Evolutionary conservation across 176 grass and related monocot genomes (phyloP).

Genomic region (Puya raimondii): DNA sequence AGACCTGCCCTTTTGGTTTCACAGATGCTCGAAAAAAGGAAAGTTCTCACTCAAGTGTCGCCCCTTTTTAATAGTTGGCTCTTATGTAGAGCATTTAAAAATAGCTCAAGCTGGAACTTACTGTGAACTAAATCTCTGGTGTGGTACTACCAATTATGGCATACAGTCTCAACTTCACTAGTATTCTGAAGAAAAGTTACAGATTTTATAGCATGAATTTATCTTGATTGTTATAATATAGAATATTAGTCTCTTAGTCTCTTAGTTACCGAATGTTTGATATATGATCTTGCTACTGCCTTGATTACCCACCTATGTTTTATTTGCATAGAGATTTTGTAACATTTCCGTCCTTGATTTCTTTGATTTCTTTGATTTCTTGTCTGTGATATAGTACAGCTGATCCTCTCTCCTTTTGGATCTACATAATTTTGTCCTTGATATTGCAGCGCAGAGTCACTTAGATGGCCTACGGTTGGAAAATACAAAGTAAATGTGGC

Average conservation of each 20-base stretch:
- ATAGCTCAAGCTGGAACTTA: too few relatives aligned
- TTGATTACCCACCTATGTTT: not conserved
- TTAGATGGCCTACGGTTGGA: conserved; percentile 76
- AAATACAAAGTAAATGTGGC: conserved; percentile 85
- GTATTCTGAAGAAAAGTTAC: not conserved
- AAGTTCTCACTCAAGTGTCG: too few relatives aligned
- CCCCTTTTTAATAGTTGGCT: too few relatives aligned
- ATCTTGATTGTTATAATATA: not conserved
- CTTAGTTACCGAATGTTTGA: not conserved
- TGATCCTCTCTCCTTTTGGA: conserved; percentile 3
- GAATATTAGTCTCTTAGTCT: not conserved
- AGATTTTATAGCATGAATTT: not conserved
- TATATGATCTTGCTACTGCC: not conserved
- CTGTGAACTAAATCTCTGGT: too few relatives aligned
- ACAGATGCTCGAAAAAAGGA: too few relatives aligned
- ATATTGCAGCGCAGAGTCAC: conserved; percentile 53
- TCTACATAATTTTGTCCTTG: conserved; percentile 8
- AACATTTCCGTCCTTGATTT: not conserved
- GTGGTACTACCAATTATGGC: too few relatives aligned
- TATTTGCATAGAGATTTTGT: not conserved
- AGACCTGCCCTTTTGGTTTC: too few relatives aligned
- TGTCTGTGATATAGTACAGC: not conserved
- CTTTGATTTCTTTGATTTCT: not conserved
- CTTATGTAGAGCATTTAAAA: too few relatives aligned
- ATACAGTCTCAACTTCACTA: too few relatives aligned